Evolutionary conservation across 1,284 basidiomycete genomes (phyloP), one percentile per base, ranked within the genome.

Genomic region (Tetrapyrgos nigripes): DNA sequence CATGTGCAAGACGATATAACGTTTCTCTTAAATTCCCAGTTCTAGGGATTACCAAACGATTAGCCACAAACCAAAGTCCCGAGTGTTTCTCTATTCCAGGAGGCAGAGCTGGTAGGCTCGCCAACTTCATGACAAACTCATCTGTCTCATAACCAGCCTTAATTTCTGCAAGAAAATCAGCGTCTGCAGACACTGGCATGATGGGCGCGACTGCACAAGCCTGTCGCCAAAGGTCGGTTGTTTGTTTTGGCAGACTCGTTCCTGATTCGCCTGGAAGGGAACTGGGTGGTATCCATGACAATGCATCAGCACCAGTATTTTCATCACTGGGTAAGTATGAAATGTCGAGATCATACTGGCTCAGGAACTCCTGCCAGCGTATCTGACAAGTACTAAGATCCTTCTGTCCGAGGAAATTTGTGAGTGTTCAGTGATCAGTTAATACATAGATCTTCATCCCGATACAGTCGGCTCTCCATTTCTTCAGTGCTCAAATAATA

Each of bases 381-480:
- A 65, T 57, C 60, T 76, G 77, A 5, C 71, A 44, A 2, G 63
- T 46, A 17, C 73, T 76, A 4, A 79, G 61, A n/a, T n/a, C n/a
- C n/a, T n/a, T n/a, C n/a, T n/a, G n/a, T n/a, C n/a, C n/a, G n/a
- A n/a, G n/a, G 56, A 81, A 78, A 54, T 74, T 70, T 40, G 73
- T 67, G 1, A 81, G 64, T 0, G 77, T 78, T 0, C 66, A 6
- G 58, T 83, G 78, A 58, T 81, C 74, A 0, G 77, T 77, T 43
- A 69, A 73, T 1, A 82, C 62, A 0, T 52, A 57, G 47, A 55
- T 80, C 75, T 2, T 59, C 54, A 0, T 44, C 0, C 76, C 77
- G 1, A 78, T 21, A 74, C 73, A 5, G 68, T 73, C 0, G 70
- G 58, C 0, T 40, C 54, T 17, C 73, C 65, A n/a, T 63, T 69